Evolutionary conservation across 257 asterid species (phyloP), one percentile per base, ranked within the genome.

Genomic region (Voacanga thouarsii): DNA sequence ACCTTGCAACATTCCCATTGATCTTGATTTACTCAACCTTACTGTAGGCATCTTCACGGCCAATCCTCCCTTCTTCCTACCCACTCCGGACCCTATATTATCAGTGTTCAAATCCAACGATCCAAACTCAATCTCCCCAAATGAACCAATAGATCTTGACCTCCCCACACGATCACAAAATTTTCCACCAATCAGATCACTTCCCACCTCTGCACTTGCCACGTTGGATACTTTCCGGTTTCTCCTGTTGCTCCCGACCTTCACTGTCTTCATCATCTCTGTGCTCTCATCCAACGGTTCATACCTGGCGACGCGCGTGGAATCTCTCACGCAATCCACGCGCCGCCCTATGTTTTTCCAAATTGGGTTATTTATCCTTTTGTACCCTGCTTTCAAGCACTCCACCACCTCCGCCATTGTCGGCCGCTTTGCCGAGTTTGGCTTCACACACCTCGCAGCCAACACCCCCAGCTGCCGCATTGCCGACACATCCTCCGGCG

Each of bases 341-440:
- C 93, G 87, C 89, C 91, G 69, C 79, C 91, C 89, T 1, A 92
- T 9, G 11, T 73, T 70, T 10, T 80, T 80, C 82, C 97, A 89
- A 7, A 75, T 60, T n/a, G 75, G 88, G 12, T 60, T 73, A 5
- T 77, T 92, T 72, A 86, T 77, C 24, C 91, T 79, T 23, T 80
- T 81, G 77, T 83, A 79, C 55, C 85, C 92, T 1, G 56, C 14
- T 47, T 90, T 90, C 78, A 94, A 57, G 21, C 87, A 75, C 59
- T 85, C 93, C 83, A 80, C 75, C 83, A 87, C 98, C 82, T 92
- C 98, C 82, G 81, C 88, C 98, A 94, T 94, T 64, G 74, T 85
- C 84, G 98, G 98, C 85, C 98, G 84, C 81, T 79, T 90, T 57
- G 47, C 89, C 5, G 90, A 90, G 53, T 79, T 55, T 8, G 89